Evolutionary conservation across 257 asterid species (phyloP).

Genomic region (Primulina eburnea): DNA sequence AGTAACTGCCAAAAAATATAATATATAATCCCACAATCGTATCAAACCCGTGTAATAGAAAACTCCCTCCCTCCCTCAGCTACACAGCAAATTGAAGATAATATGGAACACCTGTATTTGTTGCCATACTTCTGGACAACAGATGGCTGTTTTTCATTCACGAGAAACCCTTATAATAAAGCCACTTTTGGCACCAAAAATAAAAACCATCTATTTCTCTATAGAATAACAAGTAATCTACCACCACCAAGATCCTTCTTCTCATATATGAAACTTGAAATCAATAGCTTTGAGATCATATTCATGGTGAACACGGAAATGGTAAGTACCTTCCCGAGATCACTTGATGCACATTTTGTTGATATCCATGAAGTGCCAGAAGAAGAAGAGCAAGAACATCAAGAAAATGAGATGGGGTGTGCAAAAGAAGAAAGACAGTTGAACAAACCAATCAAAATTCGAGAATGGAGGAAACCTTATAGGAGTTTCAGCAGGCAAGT

Average conservation of each 20-base stretch:
- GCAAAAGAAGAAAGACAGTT: constrained; percentile 28
- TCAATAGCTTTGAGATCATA: background rate
- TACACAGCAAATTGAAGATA: background rate
- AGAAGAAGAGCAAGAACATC: constrained; percentile 36
- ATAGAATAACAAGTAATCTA: constrained; percentile 14
- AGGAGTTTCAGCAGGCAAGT: constrained; percentile 65
- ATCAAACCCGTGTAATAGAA: background rate
- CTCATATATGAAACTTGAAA: constrained; percentile 20
- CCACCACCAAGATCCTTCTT: constrained; percentile 27
- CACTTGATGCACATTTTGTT: constrained; percentile 46
- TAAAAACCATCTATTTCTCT: constrained; percentile 4
- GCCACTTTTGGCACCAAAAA: constrained; percentile 12
- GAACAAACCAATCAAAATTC: constrained; percentile 23
- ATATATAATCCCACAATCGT: background rate
- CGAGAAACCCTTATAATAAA: constrained; percentile 35
- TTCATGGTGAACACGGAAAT: constrained; percentile 36
- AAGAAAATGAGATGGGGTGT: constrained; percentile 20
- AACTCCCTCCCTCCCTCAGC: constrained; percentile 6
- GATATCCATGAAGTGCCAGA: constrained; percentile 71
- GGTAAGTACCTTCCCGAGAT: constrained; percentile 39
- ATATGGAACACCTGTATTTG: constrained; percentile 3
- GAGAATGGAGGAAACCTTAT: constrained; percentile 37
- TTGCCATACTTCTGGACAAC: constrained; percentile 24
- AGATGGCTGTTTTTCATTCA: constrained; percentile 27
- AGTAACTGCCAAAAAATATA: no score